phyloP scores from a whole-genome alignment of 1,139 yeast genomes.

The Suhomyces guaymorum region DNA sequence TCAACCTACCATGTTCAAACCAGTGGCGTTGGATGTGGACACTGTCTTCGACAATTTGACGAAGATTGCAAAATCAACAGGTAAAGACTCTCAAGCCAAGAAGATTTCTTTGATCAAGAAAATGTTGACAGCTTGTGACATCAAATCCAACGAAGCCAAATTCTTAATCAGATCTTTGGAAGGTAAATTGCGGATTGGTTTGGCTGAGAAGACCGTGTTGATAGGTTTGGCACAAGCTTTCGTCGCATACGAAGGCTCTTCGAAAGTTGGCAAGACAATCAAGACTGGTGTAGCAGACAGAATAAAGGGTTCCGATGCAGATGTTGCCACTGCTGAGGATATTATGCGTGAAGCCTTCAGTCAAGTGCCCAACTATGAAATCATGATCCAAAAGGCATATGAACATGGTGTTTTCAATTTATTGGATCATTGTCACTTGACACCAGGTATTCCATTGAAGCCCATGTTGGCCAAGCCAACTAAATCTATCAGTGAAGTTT shows the following conservation, averaged over 20 bases:
- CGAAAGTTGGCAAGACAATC: conserved; percentile 2
- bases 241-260: conserved; percentile 51
- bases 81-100: conserved; percentile 78
- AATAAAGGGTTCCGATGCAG: conserved; percentile 36
- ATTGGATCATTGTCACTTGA: conserved; percentile 66
- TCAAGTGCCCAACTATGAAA: conserved; percentile 87
- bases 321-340: conserved; percentile 65
- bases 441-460: conserved; percentile 92
- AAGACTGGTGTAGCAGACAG: conserved; percentile 19
- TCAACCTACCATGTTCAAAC: conserved; percentile 93
- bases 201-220: conserved; percentile 90
- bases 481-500: conserved; percentile 82
- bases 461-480: conserved; percentile 99
- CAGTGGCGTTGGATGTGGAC: conserved; percentile 72
- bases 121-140: conserved; percentile 82
- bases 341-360: conserved; percentile 82
- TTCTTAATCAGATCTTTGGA: conserved; percentile 86
- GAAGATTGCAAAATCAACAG: conserved; percentile 75
- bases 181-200: conserved; percentile 88
- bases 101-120: conserved; percentile 79
- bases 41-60: conserved; percentile 73
- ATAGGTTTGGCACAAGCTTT: conserved; percentile 84
- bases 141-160: conserved; percentile 75
- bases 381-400: conserved; percentile 66
- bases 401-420: conserved; percentile 67